Conservation (phyloP, 2,329 filamentous ascomycete genomes). For the Onygenales sp. region DNA sequence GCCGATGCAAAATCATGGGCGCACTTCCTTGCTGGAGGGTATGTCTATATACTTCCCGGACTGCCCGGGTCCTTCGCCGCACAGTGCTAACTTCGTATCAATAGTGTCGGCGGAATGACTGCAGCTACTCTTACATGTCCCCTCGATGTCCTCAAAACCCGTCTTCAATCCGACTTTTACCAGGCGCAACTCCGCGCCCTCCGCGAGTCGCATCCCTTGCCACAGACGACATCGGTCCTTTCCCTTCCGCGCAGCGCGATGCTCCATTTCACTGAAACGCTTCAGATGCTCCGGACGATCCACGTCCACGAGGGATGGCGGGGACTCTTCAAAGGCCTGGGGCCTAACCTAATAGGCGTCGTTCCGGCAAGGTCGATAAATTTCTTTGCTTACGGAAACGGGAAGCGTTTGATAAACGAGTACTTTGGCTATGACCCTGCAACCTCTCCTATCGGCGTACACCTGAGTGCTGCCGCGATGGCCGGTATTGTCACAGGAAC, state of each 20-base stretch:
- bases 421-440: conserved; percentile 40
- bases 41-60: conserved; percentile 22
- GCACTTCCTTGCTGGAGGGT: conserved; percentile 87
- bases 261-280: conserved; percentile 74
- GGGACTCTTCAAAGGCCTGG: conserved; percentile 86
- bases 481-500: conserved; percentile 83
- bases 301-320: conserved; percentile 73
- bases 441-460: conserved; percentile 58
- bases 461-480: conserved; percentile 63
- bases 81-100: conserved; percentile 5
- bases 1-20: conserved; percentile 65
- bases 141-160: conserved; percentile 85
- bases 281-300: conserved; percentile 74
- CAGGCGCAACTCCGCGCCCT: conserved; percentile 67
- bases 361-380: conserved; percentile 86
- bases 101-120: conserved; percentile 77
- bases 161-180: conserved; percentile 89
- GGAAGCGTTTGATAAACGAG: conserved; percentile 70
- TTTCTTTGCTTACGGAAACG: conserved; percentile 88
- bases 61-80: conserved; percentile 4
- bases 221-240: conserved; percentile 44
- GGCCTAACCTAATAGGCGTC: conserved; percentile 81
- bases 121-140: conserved; percentile 83
- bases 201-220: conserved; percentile 49
- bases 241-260: conserved; percentile 56